Percentiles rank a stretch among this genome's conserved stretches.
Evolutionary conservation across 2,329 filamentous ascomycete species (phyloP).

Genomic region (Claviceps africana): DNA sequence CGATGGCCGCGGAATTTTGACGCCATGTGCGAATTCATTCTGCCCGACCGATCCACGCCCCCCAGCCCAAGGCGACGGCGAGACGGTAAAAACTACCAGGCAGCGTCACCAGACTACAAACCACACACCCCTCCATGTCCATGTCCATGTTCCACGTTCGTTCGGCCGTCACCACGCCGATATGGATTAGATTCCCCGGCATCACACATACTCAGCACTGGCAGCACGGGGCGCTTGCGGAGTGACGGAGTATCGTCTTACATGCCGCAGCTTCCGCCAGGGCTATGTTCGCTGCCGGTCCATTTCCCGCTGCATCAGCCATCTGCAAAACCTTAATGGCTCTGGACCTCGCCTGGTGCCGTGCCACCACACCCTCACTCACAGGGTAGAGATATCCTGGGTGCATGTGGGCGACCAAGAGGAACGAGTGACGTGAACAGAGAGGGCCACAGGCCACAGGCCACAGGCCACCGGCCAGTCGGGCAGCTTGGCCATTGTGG

Average conservation of each 20-base stretch:
- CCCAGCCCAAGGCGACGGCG: too few relatives aligned
- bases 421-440: constrained; percentile 3
- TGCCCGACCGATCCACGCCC: neutral
- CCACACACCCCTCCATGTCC: neutral
- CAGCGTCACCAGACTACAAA: neutral
- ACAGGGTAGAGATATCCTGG: neutral
- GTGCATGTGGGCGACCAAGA: constrained; percentile 2
- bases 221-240: neutral
- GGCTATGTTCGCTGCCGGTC: neutral
- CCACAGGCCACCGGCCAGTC: neutral
- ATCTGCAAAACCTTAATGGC: neutral
- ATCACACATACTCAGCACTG: too few relatives aligned
- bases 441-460: neutral
- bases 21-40: neutral
- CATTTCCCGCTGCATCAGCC: neutral
- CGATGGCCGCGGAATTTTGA: neutral
- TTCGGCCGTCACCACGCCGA: neutral
- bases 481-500: neutral
- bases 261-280: neutral
- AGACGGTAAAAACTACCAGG: too few relatives aligned
- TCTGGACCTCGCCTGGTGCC: neutral
- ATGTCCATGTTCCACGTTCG: neutral
- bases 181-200: too few relatives aligned
- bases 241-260: neutral
- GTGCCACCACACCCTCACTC: neutral